These are phyloP conservation scores for Irpex lacteus DNA, from an alignment of 1,284 basidiomycete species.

Conservation along the genomic window DNA sequence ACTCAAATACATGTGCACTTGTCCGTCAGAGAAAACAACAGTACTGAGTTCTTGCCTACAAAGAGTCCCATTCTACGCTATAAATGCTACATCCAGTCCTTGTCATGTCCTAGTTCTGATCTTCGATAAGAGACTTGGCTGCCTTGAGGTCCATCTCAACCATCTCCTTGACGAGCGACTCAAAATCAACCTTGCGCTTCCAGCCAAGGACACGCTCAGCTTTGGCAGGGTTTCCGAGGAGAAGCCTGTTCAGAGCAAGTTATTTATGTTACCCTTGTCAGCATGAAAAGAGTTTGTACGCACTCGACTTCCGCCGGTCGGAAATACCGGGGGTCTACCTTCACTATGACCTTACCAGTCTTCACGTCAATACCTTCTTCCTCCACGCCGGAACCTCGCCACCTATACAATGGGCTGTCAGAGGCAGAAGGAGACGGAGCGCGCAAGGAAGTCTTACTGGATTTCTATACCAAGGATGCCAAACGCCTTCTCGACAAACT, in stretches of 20 bases:
- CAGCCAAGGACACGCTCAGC: constrained; percentile 83
- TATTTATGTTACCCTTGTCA: background rate
- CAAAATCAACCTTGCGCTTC: constrained; percentile 81
- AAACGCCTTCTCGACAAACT: constrained; percentile 88
- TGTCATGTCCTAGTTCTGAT: constrained; percentile 58
- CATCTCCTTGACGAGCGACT: constrained; percentile 86
- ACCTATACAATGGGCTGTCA: constrained; percentile 39
- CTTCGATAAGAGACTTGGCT: constrained; percentile 68
- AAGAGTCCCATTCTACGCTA: background rate
- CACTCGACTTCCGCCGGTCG: constrained; percentile 92
- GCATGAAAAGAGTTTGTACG: constrained; percentile 30
- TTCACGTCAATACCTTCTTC: constrained; percentile 73
- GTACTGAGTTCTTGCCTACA: background rate
- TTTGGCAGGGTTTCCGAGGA: constrained; percentile 81
- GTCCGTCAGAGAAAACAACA: background rate
- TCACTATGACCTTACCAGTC: constrained; percentile 70
- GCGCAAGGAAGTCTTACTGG: constrained; percentile 62
- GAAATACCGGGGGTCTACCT: constrained; percentile 81
- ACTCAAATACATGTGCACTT: background rate
- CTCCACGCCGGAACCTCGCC: constrained; percentile 71
- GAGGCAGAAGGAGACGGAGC: constrained; percentile 1
- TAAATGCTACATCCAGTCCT: background rate
- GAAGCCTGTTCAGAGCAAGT: constrained; percentile 45
- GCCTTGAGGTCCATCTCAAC: constrained; percentile 75
- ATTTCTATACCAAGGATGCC: constrained; percentile 61